Base-by-base conservation (phyloP, 257 asterid species). In the Scutellaria minor region DNA sequence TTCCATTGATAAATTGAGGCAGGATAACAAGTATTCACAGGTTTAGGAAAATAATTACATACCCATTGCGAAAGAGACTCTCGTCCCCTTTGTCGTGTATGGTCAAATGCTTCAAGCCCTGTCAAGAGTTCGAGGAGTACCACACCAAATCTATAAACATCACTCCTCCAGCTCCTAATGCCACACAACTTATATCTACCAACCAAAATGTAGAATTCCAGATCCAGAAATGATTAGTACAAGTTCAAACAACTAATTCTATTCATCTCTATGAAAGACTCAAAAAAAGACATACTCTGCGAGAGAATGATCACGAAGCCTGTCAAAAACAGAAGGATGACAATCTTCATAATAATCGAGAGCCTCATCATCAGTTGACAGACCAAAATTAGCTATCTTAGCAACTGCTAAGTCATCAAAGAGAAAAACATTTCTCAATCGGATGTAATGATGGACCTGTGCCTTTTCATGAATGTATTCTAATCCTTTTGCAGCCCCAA, bases 361-460 rank as follows among this genome's bases (percentile, higher is more conserved):
- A 18, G 18, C 18, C 18, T 18, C 18, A 18, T 18, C n/a, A n/a
- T n/a, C n/a, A 70, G 80, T 76, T 45, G 83, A 78, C 57, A 64
- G 59, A 67, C 82, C 88, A 68, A 81, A 82, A 78, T 81, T 88
- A 1, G 85, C 79, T 58, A 85, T 69, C 77, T 85, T 87, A 48
- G 85, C 87, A 78, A 87, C 86, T 71, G 81, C 18, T 18, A 18
- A 18, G 59, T 79, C 83, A 74, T 57, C 55, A 75, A 75, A 78
- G 52, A 78, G 64, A 39, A 81, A 71, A 20, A 81, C 51, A 37
- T 71, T 78, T 63, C 54, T 55, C 76, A 83, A 75, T 20, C 27
- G 42, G 11, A 68, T 52, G 57, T 56, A 60, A 1, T 66, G 9
- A 54, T 78, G 83, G 37, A 60, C 46, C 24, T 81, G 85, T 7